Base-by-base conservation (phyloP, 192 early-diverging fungal genomes). In the Gryganskiella cystojenkinii region DNA sequence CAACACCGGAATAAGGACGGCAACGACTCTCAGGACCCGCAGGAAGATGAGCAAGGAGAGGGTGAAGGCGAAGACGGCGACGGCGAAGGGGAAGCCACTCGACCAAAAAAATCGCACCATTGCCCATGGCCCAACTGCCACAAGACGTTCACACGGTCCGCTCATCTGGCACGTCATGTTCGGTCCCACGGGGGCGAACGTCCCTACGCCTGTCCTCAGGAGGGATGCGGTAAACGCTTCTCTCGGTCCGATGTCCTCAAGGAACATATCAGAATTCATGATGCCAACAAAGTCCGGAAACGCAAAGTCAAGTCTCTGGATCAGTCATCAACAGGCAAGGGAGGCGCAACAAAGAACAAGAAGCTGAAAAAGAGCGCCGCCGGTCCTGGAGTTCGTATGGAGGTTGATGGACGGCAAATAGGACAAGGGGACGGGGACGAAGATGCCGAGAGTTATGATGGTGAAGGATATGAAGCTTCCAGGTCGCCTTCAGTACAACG, bases 121-220 rank as follows among this genome's bases (percentile, higher is more conserved):
- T 78, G 74, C 42, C 74, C 74, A 9, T 78, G 74, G 74, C 61
- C 60, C 25, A 78, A 78, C 30, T 78, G 74, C 56, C 64, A 72
- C 42, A 80, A 72, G 46, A 80, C 65, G 0, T 80, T 80, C 40
- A 80, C 79, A 1, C 79, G 70, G 19, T 72, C 79, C 3, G 79
- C 70, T 22, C 70, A 97, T 71, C 83, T 94, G 46, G 95, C 95
- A 74, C 91, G 96, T 25, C 92, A 94, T 72, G 86, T 88, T 64
- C 90, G 90, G 53, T 74, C 92, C n/a, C 93, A 94, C 53, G 88
- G 88, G 37, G 91, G 91, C 25, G 83, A 89, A 49, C 86, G 89
- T 64, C 93, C 93, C 10, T 90, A 89, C 64, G 88, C 84, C 15
- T 94, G 93, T 62, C 74, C 74, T 28, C 66, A 69, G 4, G 82